phyloP scores from a whole-genome alignment of 2,329 filamentous ascomycete species.

The Aspergillus eucalypticola region DNA sequence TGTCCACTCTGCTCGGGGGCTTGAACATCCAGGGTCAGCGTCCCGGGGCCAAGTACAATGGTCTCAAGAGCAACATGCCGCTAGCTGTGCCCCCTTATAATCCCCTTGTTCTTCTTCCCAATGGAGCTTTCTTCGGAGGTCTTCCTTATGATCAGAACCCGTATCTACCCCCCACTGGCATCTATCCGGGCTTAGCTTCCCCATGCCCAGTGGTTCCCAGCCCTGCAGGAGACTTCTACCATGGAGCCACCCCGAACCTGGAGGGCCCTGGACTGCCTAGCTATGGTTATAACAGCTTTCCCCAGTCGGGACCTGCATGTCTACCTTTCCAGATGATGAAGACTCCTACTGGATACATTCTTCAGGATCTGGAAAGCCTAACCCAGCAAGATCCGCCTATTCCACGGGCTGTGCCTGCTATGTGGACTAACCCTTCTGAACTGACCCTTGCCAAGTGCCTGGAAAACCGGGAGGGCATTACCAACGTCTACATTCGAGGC shows the following conservation, averaged over 20 bases:
- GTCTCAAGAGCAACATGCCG: constrained; percentile 29
- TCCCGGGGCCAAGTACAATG: constrained; percentile 27
- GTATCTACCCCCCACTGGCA: constrained; percentile 36
- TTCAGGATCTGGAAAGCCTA: constrained; percentile 61
- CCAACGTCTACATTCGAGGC: constrained; percentile 97
- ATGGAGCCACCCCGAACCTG: constrained; percentile 53
- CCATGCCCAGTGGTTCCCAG: constrained; percentile 34
- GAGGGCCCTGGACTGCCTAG: constrained; percentile 58
- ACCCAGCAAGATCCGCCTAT: constrained; percentile 77
- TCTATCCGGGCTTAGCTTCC: constrained; percentile 40
- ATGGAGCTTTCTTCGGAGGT: constrained; percentile 34
- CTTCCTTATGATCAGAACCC: constrained; percentile 32
- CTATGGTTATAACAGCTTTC: constrained; percentile 62
- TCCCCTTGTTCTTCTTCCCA: constrained; percentile 35
- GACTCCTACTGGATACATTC: constrained; percentile 46
- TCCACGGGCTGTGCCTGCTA: constrained; percentile 84
- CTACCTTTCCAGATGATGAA: constrained; percentile 50
- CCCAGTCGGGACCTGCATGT: constrained; percentile 51
- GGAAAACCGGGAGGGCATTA: constrained; percentile 91
- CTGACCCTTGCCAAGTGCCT: constrained; percentile 92
- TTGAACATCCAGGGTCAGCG: constrained; percentile 33
- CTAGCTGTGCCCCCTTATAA: constrained; percentile 29
- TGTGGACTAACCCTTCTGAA: constrained; percentile 76
- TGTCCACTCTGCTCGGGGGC: constrained; percentile 29
- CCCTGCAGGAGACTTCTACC: constrained; percentile 57